Percentiles rank a stretch among this genome's conserved stretches.
Evolutionary conservation across 2,329 filamentous ascomycete genomes (phyloP).

Genomic region (Phyllosticta ampelicida): DNA sequence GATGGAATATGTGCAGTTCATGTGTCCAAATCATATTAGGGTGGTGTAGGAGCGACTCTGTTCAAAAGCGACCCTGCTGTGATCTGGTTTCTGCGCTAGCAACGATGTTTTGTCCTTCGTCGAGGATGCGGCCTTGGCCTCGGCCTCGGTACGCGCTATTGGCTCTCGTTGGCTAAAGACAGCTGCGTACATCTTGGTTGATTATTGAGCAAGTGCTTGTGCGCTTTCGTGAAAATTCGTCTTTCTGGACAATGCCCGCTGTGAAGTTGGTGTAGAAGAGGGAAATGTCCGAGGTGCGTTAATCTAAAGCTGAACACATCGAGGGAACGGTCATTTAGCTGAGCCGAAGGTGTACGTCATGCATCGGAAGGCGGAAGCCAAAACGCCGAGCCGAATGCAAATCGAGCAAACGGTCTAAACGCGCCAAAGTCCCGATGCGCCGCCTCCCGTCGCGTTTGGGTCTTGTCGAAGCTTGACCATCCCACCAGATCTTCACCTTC

Average conservation of each 20-base stretch:
- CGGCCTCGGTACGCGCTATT: neutral
- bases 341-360: neutral
- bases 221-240: neutral
- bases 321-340: neutral
- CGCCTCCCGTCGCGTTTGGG: neutral
- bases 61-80: neutral
- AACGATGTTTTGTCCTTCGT: neutral
- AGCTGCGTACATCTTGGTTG: neutral
- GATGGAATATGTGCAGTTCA: no score
- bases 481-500: neutral
- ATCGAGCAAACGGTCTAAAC: neutral
- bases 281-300: neutral
- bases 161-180: neutral
- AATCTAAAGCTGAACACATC: neutral
- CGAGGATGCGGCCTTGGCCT: neutral
- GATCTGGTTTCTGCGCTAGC: neutral
- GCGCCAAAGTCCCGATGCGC: neutral
- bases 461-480: neutral
- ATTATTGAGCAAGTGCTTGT: neutral
- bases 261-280: neutral
- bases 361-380: neutral
- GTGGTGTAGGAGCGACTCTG: neutral
- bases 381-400: constrained; percentile 10
- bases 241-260: no score
- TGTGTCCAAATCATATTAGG: no score